Base-by-base conservation (phyloP, 75 land plant genomes). In the Pinus albicaulis region DNA sequence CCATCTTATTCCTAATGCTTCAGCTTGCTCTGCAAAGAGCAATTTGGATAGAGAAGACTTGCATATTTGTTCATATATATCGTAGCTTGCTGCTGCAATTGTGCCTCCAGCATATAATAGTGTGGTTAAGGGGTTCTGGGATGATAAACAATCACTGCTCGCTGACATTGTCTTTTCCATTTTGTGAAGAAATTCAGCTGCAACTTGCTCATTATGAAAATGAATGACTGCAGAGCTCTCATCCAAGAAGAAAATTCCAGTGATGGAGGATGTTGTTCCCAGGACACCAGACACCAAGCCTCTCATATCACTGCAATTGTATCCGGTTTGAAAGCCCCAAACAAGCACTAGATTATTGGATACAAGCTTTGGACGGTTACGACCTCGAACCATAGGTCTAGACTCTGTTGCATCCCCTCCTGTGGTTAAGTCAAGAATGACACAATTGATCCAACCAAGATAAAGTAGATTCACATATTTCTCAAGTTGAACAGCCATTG, bases 291-390 rank as follows among this genome's bases (percentile, higher is more conserved):
- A 59, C 28, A 92, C 78, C 76, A 80, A 80, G 12, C 81, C 82
- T 74, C 65, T 84, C 34, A 90, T 38, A 6, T 82, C 80, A 13
- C 58, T 71, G 58, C 80, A 78, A 34, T 75, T 81, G 12, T 82
- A 56, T 7, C 89, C 80, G 6, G 81, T 44, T 56, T 85, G 80
- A 57, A 89, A 86, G n/a, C 94, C 97, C 97, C 97, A 94, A 7
- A 94, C 16, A 38, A 94, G 66, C 17, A 85, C 86, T 55, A 88
- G 82, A 44, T 86, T 86, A 13, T 75, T 16, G 58, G 85, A 82
- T 5, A 77, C 58, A 60, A 86, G 68, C 3, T 73, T 62, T 24
- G 86, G 74, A 62, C 73, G 80, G 15, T 41, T 72, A 13, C 28
- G 70, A 56, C 52, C 78, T 79, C 36, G 38, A 20, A 72, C n/a